Conservation (phyloP, 257 asterid species). For the Anisodus tanguticus region DNA sequence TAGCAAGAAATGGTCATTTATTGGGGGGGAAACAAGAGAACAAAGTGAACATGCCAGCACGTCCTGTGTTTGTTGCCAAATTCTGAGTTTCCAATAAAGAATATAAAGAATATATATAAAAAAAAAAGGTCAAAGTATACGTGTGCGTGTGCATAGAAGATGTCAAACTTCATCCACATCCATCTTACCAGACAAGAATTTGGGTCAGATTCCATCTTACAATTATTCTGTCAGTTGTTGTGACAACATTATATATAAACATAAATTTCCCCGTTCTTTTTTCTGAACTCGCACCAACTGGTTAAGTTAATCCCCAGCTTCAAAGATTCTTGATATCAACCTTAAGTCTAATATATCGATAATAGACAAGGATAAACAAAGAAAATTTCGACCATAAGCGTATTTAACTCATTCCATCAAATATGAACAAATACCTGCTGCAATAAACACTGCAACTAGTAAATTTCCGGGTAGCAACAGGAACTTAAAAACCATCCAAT, state of each 20-base stretch:
- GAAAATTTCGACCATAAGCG: neutral
- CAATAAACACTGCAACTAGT: neutral
- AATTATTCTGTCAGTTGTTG: slow-evolving; percentile 22
- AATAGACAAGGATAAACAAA: neutral
- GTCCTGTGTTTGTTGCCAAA: neutral
- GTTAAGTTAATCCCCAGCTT: neutral
- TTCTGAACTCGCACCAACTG: neutral
- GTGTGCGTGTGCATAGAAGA: neutral
- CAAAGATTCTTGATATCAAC: slow-evolving; percentile 20
- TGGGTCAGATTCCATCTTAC: slow-evolving; percentile 21
- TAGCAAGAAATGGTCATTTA: neutral
- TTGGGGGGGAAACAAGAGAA: neutral
- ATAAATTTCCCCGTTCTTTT: neutral
- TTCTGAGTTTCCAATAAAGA: neutral
- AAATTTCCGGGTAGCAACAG: neutral
- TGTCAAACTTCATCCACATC: slow-evolving; percentile 26
- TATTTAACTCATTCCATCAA: neutral
- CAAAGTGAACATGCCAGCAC: slow-evolving; percentile 20
- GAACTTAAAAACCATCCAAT: neutral
- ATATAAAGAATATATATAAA: neutral
- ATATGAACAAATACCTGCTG: slow-evolving; percentile 9
- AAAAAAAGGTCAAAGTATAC: neutral
- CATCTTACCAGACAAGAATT: slow-evolving; percentile 18
- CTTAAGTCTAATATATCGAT: neutral
- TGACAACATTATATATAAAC: slow-evolving; percentile 12